Evolutionary conservation across 208 protist species (phyloP).

Genomic region (Acanthamoeba castellanii): DNA sequence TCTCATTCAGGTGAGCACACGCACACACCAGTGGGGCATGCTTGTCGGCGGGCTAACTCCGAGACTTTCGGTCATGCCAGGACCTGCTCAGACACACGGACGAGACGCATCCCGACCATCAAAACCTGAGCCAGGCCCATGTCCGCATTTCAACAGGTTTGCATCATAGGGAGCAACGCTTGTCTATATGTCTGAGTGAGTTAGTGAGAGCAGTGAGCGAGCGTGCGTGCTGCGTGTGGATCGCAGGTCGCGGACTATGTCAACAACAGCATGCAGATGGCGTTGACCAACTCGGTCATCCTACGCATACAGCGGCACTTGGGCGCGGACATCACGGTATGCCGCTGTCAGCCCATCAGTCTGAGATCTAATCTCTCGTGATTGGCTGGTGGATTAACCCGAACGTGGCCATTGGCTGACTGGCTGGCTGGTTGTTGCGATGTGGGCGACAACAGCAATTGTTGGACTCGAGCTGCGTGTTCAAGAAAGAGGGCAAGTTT

Average conservation of each 20-base stretch:
- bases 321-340: slow-evolving; percentile 13
- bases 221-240: too few relatives aligned
- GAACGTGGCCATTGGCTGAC: too few relatives aligned
- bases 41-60: too few relatives aligned
- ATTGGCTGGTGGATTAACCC: too few relatives aligned
- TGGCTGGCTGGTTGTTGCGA: too few relatives aligned
- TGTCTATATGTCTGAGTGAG: too few relatives aligned
- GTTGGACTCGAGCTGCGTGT: background rate
- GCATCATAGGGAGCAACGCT: background rate
- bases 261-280: slow-evolving; percentile 64
- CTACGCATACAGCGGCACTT: slow-evolving; percentile 47
- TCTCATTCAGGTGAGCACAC: slow-evolving; percentile 16
- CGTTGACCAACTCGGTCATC: slow-evolving; percentile 36
- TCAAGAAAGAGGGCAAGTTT: slow-evolving; percentile 69
- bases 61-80: too few relatives aligned
- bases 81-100: slow-evolving; percentile 39
- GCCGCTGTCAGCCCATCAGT: too few relatives aligned
- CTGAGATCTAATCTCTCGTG: too few relatives aligned
- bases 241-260: slow-evolving; percentile 38
- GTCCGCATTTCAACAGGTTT: slow-evolving; percentile 8
- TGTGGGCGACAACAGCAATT: too few relatives aligned
- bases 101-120: slow-evolving; percentile 10
- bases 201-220: too few relatives aligned
- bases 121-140: background rate
- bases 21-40: too few relatives aligned